Evolutionary conservation across 345 rosid genomes (phyloP), one percentile per base, ranked within the genome.

Genomic region (Salix brachista): DNA sequence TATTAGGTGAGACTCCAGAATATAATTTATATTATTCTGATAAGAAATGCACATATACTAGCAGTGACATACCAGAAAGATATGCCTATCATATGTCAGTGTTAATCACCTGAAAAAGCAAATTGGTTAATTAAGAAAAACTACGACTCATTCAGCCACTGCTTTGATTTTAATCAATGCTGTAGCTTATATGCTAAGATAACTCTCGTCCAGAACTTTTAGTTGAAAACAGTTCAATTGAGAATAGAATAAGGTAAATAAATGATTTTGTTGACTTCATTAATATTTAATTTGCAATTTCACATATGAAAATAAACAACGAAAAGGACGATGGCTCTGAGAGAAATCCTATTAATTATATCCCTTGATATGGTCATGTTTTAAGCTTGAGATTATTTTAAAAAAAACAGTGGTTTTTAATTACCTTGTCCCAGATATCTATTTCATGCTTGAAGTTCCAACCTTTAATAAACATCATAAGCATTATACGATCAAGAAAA

Each of bases 1-100:
- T 32, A 0, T 32, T 32, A 32, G 4, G 4, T 32, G 34, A 32
- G 4, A 4, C 0, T 32, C 4, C 4, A 32, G 4, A 32, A 32
- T 32, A 32, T 32, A 4, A 3, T 32, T 32, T 32, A 32, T 32
- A 32, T 32, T 32, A 32, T 32, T 32, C 34, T 32, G 34, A 32
- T 32, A 30, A 34, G 12, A 67, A 39, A 30, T 30, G 0, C 3
- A 5, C 26, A 25, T 73, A n/a, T 54, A 21, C 16, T 68, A 56
- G 65, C 26, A 64, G 65, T 50, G 78, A 79, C 78, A 79, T 74
- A 79, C 78, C 75, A 64, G 82, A 48, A 32, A 74, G 78, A 79
- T 74, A 74, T 74, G 75, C 37, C 78, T 69, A 3, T 60, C 78
- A 79, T 69, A 71, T 37, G 32, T 74, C 74, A 73, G 34, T 28